These are phyloP conservation scores for Leptographium wingfieldii DNA, from an alignment of 2,329 filamentous ascomycete species.

Conservation along the genomic window DNA sequence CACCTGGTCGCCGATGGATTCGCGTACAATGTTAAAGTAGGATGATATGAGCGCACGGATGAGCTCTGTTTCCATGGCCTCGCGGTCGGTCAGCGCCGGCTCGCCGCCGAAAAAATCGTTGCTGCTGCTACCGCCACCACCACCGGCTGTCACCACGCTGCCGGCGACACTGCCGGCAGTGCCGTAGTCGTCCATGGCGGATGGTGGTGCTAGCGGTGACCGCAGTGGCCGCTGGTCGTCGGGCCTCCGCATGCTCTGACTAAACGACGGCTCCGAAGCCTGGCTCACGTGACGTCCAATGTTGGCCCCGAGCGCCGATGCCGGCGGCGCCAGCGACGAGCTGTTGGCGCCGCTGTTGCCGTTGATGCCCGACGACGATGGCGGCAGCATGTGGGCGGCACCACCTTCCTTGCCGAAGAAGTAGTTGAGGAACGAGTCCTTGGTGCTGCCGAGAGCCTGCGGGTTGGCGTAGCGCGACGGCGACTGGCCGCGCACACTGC, in stretches of 20 bases:
- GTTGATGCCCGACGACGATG: constrained; percentile 8
- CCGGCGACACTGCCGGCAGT: constrained; percentile 18
- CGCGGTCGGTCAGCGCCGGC: constrained; percentile 83
- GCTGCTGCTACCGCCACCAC: not conserved
- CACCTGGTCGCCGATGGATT: constrained; percentile 97
- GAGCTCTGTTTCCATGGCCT: constrained; percentile 93
- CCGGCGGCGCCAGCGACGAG: not conserved
- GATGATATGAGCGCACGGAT: constrained; percentile 94
- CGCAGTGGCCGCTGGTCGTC: constrained; percentile 44
- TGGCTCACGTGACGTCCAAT: constrained; percentile 60
- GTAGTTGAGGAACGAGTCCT: constrained; percentile 93
- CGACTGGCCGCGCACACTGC: constrained; percentile 33
- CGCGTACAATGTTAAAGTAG: constrained; percentile 98
- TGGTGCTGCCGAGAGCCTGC: constrained; percentile 48
- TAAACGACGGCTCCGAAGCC: constrained; percentile 66
- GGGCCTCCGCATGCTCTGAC: constrained; percentile 59
- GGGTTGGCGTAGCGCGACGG: constrained; percentile 50
- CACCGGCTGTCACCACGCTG: constrained; percentile 17
- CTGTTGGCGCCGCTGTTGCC: not conserved
- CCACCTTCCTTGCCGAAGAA: constrained; percentile 94
- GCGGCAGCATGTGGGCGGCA: not conserved
- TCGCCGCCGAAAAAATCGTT: constrained; percentile 36
- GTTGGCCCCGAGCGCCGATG: constrained; percentile 15
- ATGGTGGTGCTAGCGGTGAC: constrained; percentile 24
- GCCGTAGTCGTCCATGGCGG: constrained; percentile 1